Conservation (phyloP, 768 basidiomycete genomes). For the Mycena rosella region DNA sequence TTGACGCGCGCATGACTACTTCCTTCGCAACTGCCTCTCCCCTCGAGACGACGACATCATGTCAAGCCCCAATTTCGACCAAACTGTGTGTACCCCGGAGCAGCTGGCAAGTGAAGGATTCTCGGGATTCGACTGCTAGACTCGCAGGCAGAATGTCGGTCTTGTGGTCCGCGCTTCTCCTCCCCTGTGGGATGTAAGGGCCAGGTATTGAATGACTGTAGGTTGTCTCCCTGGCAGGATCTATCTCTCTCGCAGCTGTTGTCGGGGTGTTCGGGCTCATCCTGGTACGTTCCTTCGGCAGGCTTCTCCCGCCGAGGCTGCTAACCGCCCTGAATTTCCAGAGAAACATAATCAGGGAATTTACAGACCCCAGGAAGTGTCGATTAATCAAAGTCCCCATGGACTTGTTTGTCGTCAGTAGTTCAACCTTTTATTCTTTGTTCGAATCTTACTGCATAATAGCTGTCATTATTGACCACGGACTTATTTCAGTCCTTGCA, state of each 20-base stretch:
- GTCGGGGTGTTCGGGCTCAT: slow-evolving; percentile 2
- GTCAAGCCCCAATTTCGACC: slow-evolving; percentile 3
- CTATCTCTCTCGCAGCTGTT: slow-evolving; percentile 2
- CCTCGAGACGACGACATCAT: background rate
- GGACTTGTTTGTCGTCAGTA: slow-evolving; percentile 18
- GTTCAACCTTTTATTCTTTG: too few relatives aligned
- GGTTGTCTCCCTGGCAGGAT: slow-evolving; percentile 6
- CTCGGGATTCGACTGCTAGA: slow-evolving; percentile 15
- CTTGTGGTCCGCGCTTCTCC: background rate
- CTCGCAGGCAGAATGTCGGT: slow-evolving; percentile 21
- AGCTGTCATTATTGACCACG: slow-evolving; percentile 26
- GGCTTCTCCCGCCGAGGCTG: too few relatives aligned
- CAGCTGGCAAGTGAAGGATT: background rate
- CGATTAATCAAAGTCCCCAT: slow-evolving; percentile 8
- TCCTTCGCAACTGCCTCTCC: background rate
- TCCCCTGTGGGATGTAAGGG: background rate
- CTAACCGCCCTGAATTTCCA: background rate
- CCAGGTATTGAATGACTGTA: background rate
- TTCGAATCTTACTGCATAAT: background rate
- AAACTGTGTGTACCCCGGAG: slow-evolving; percentile 9
- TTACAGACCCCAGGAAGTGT: background rate
- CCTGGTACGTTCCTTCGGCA: background rate
- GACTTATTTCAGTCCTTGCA: slow-evolving; percentile 24
- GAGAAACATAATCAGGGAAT: background rate
- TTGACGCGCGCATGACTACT: background rate